Percentiles rank a stretch among this genome's conserved stretches.
These are phyloP conservation scores for Kwoniella shandongensis DNA, from an alignment of 768 basidiomycete species.

Conservation along the genomic window DNA sequence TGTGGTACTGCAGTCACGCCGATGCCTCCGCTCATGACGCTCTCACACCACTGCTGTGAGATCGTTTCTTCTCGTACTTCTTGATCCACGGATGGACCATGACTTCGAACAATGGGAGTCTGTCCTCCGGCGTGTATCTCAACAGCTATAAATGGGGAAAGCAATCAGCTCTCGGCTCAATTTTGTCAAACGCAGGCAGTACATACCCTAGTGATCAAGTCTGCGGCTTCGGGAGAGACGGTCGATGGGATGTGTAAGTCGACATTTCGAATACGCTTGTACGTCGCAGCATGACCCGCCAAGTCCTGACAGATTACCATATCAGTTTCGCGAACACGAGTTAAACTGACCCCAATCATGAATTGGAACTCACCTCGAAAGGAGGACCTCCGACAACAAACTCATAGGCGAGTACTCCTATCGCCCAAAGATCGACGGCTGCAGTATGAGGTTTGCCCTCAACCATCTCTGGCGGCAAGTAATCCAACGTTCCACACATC, in stretches of 20 bases:
- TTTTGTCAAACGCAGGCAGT: not conserved
- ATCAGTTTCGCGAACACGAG: not conserved
- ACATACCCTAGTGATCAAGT: constrained; percentile 65
- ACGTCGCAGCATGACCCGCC: constrained; percentile 65
- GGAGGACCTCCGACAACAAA: constrained; percentile 81
- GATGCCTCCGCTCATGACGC: constrained; percentile 8
- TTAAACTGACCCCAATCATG: too few species aligned
- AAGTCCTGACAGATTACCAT: constrained; percentile 20
- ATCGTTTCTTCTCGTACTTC: constrained; percentile 47
- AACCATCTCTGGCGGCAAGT: constrained; percentile 98
- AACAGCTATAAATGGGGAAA: constrained; percentile 64
- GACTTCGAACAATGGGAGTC: constrained; percentile 73
- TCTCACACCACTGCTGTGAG: constrained; percentile 13
- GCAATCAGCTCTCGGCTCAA: not conserved
- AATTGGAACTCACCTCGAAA: constrained; percentile 65
- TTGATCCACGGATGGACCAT: constrained; percentile 81
- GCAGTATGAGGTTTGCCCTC: constrained; percentile 85
- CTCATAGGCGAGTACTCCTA: constrained; percentile 95
- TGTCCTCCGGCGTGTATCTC: constrained; percentile 69
- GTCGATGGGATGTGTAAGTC: constrained; percentile 65
- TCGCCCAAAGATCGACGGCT: constrained; percentile 91
- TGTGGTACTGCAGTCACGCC: too few species aligned
- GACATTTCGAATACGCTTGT: constrained; percentile 69
- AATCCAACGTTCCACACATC: constrained; percentile 92
- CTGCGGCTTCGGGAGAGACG: constrained; percentile 66